Conservation (phyloP, 192 early-diverging fungal genomes). For the Spinellus fusiger region DNA sequence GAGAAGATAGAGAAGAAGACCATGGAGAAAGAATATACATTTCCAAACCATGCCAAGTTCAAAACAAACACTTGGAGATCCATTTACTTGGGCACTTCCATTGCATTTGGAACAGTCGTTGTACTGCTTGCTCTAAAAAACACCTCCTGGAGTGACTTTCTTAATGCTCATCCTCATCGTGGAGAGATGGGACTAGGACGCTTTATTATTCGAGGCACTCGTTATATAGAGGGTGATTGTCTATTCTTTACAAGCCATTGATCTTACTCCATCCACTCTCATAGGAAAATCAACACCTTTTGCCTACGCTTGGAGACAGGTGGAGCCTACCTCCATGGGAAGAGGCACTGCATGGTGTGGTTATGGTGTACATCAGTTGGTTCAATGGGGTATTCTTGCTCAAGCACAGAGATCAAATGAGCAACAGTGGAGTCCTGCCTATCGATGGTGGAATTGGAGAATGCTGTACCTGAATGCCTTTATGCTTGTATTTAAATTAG, state of each 20-base stretch:
- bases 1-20: too few relatives aligned
- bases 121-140: background rate
- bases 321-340: constrained; percentile 2
- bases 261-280: background rate
- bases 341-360: constrained; percentile 13
- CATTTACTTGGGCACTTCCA: constrained; percentile 6
- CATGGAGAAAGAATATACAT: too few relatives aligned
- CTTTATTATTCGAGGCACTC: constrained; percentile 23
- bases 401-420: constrained; percentile 10
- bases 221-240: constrained; percentile 4
- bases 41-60: background rate
- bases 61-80: background rate
- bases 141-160: constrained; percentile 8
- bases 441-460: constrained; percentile 27
- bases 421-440: constrained; percentile 11
- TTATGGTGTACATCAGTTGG: constrained; percentile 23
- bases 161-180: constrained; percentile 16
- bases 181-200: constrained; percentile 25
- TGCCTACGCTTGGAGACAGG: constrained; percentile 23
- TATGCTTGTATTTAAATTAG: constrained; percentile 23
- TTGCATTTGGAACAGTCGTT: constrained; percentile 6
- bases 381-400: constrained; percentile 21
- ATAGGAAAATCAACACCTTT: constrained; percentile 20
- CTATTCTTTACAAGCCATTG: background rate
- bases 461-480: constrained; percentile 24